phyloP scores from a whole-genome alignment of 305 asterid species.

The Coffea humblotiana region DNA sequence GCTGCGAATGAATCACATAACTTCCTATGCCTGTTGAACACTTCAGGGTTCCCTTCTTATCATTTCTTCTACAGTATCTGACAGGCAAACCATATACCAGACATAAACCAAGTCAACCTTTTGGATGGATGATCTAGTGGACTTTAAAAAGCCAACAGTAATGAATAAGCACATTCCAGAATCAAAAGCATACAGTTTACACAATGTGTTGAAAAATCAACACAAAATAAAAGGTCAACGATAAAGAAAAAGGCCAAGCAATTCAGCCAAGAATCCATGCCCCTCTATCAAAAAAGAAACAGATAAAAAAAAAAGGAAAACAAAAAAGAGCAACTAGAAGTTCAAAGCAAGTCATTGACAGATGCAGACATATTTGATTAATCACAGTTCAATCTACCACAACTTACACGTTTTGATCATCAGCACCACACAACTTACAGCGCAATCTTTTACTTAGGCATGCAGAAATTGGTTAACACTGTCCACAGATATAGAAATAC shows the following conservation, averaged over 20 bases:
- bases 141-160: background rate
- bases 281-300: background rate
- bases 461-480: too few relatives aligned
- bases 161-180: background rate
- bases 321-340: background rate
- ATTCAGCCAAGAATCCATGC: background rate
- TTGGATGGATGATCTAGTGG: background rate
- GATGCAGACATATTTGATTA: background rate
- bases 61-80: background rate
- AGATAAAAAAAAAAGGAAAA: background rate
- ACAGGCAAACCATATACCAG: background rate
- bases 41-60: background rate
- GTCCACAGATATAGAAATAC: background rate
- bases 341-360: background rate
- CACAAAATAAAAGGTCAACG: background rate
- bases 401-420: background rate
- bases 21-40: background rate
- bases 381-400: background rate
- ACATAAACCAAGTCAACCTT: background rate
- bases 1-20: background rate
- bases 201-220: background rate
- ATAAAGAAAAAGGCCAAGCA: background rate
- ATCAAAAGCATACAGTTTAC: background rate
- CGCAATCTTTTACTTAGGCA: background rate
- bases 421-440: too few relatives aligned